Evolutionary conservation across 75 land plant species (phyloP).

Genomic region (Cunninghamia lanceolata): DNA sequence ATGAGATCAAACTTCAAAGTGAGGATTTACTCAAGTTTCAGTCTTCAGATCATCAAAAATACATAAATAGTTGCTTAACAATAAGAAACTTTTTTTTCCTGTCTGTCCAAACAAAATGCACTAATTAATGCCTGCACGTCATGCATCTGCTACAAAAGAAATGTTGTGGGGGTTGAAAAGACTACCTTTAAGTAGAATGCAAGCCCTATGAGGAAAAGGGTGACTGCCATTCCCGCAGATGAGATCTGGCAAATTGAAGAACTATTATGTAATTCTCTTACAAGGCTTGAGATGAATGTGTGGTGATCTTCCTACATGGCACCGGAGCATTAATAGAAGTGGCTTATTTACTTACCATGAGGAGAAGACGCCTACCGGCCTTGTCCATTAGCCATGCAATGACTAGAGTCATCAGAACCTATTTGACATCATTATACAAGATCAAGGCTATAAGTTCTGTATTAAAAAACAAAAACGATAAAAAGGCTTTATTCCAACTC

Average conservation of each 20-base stretch:
- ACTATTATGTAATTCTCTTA: neutral
- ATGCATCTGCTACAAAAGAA: neutral
- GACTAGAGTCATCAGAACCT: conserved; percentile 75
- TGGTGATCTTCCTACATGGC: conserved; percentile 22
- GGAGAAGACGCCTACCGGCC: conserved; percentile 73
- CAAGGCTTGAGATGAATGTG: neutral
- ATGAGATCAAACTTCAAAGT: neutral
- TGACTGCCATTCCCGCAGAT: conserved; percentile 56
- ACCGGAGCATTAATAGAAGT: neutral
- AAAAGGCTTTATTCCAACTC: neutral
- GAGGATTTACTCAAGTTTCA: neutral
- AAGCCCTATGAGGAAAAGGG: conserved; percentile 69
- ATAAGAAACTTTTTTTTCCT: neutral
- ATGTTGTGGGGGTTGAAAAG: too few species aligned
- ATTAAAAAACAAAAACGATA: neutral
- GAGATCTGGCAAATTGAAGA: conserved; percentile 53
- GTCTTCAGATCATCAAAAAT: neutral
- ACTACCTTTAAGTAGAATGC: conserved; percentile 84
- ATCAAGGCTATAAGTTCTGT: neutral
- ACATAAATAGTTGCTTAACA: neutral
- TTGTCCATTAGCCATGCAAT: conserved; percentile 67
- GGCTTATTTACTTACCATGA: conserved; percentile 49
- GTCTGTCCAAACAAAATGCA: neutral
- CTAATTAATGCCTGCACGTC: conserved; percentile 17
- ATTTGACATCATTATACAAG: neutral